Conservation (phyloP, 1,284 basidiomycete genomes). For the Singerocomus rubriflavus region DNA sequence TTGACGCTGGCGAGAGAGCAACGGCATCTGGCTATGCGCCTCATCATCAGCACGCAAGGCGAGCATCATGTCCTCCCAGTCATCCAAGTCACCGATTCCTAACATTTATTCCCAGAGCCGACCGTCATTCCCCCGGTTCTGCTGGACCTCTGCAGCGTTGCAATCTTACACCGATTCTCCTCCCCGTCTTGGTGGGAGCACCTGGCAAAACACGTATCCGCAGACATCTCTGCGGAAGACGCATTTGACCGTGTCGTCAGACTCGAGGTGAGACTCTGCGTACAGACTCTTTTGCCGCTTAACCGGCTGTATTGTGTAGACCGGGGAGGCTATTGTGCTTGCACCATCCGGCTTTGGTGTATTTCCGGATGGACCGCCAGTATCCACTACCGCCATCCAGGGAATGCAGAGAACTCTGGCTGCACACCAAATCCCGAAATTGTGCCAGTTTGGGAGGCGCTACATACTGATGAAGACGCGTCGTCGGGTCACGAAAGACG, state of each 20-base stretch:
- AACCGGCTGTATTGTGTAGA: slow-evolving; percentile 37
- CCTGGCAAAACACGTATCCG: slow-evolving; percentile 61
- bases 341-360: slow-evolving; percentile 57
- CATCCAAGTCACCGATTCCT: neutral
- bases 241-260: slow-evolving; percentile 65
- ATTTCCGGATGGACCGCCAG: slow-evolving; percentile 30
- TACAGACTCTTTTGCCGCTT: neutral
- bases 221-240: slow-evolving; percentile 52
- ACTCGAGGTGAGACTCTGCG: slow-evolving; percentile 46
- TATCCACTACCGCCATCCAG: neutral
- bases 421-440: slow-evolving; percentile 23
- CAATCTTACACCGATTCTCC: slow-evolving; percentile 68
- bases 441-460: slow-evolving; percentile 47
- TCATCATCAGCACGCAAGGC: slow-evolving; percentile 75
- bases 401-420: slow-evolving; percentile 10
- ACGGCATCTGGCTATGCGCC: slow-evolving; percentile 66
- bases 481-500: slow-evolving; percentile 57
- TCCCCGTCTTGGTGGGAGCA: slow-evolving; percentile 74
- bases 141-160: slow-evolving; percentile 63
- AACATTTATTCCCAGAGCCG: slow-evolving; percentile 47
- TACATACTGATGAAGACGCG: slow-evolving; percentile 59
- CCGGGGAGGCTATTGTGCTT: slow-evolving; percentile 62
- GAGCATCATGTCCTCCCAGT: neutral
- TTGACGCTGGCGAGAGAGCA: slow-evolving; percentile 64
- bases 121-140: slow-evolving; percentile 67